Evolutionary conservation across 257 asterid species (phyloP).

Genomic region (Cruciata laevipes): DNA sequence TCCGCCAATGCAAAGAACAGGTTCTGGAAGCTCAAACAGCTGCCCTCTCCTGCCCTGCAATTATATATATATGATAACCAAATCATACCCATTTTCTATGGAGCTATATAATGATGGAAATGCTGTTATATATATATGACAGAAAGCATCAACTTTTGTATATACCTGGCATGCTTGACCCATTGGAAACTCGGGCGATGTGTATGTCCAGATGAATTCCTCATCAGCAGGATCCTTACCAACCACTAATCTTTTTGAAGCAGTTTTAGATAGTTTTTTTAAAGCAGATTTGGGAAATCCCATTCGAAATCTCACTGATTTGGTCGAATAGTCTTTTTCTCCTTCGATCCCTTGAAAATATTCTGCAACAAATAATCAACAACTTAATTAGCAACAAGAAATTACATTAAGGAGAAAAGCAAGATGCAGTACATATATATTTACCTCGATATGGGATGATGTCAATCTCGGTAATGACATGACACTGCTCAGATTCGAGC

Average conservation of each 20-base stretch:
- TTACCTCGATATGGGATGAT: conserved; percentile 76
- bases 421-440: neutral
- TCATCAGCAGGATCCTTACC: too few relatives aligned
- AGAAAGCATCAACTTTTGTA: too few relatives aligned
- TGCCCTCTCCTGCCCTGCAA: conserved; percentile 53
- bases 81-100: too few relatives aligned
- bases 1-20: conserved; percentile 67
- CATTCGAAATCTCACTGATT: conserved; percentile 51
- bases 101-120: too few relatives aligned
- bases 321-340: conserved; percentile 41
- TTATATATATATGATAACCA: too few relatives aligned
- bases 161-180: conserved; percentile 35
- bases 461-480: conserved; percentile 61
- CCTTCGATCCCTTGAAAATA: too few relatives aligned
- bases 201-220: conserved; percentile 68
- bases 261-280: conserved; percentile 16
- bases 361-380: neutral
- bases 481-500: conserved; percentile 50
- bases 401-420: neutral
- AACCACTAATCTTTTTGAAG: too few relatives aligned
- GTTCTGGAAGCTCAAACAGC: conserved; percentile 69
- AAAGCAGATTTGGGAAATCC: conserved; percentile 49
- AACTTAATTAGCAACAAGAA: neutral
- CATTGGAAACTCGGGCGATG: conserved; percentile 63
- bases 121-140: too few relatives aligned